Percentiles rank a stretch among this genome's conserved stretches.
Conservation (phyloP, 768 basidiomycete genomes). For the Dictyophora rubrovolvata region DNA sequence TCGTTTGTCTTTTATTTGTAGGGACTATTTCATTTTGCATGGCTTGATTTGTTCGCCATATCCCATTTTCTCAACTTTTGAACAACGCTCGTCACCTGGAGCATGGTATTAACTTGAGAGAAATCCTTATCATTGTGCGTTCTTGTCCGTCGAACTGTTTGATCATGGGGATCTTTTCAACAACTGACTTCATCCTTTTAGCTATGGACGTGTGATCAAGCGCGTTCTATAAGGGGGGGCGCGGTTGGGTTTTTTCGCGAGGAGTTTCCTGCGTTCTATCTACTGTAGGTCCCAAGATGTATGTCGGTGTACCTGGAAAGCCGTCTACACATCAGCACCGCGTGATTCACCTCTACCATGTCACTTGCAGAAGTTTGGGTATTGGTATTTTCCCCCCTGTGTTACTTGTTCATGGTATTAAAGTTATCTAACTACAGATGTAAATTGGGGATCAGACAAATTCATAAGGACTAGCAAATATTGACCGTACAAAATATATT, state of each 20-base stretch:
- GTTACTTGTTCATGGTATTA: too few species aligned
- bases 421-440: too few species aligned
- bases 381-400: too few species aligned
- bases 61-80: background rate
- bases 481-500: too few species aligned
- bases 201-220: conserved; percentile 8
- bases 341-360: background rate
- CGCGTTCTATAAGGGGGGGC: background rate
- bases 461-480: too few species aligned
- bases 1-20: too few species aligned
- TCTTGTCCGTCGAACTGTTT: background rate
- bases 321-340: conserved; percentile 5
- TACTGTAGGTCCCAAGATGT: background rate
- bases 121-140: conserved; percentile 4
- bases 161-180: background rate
- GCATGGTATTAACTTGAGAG: conserved; percentile 6
- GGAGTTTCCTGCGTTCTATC: conserved; percentile 3
- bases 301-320: conserved; percentile 2
- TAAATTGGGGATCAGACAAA: too few species aligned
- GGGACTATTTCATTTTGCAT: too few species aligned
- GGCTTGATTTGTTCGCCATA: background rate
- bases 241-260: background rate
- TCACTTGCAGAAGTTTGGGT: too few species aligned
- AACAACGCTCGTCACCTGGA: conserved; percentile 1
- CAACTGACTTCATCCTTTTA: background rate